Conservation (phyloP, 495 filamentous ascomycete species). For the Parathielavia appendiculata region DNA sequence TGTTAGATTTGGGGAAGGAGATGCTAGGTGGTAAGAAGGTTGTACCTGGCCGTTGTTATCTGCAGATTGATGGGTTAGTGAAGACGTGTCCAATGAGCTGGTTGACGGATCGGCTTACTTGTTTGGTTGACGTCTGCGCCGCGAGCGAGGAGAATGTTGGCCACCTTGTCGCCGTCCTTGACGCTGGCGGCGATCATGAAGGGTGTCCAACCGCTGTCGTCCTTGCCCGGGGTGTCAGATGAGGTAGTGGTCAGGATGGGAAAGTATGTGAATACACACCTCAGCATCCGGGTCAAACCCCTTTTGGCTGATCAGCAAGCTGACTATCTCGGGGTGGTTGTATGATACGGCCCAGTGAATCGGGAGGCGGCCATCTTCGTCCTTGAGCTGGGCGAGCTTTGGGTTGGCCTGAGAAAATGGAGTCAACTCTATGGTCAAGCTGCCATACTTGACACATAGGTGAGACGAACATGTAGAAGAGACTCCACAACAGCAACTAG, state of each 20-base stretch:
- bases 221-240: constrained; percentile 35
- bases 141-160: constrained; percentile 72
- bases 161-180: constrained; percentile 60
- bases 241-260: too few species aligned
- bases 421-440: too few species aligned
- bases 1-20: neutral
- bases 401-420: constrained; percentile 59
- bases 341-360: constrained; percentile 93
- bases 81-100: neutral
- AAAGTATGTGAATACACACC: constrained; percentile 38
- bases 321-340: constrained; percentile 70
- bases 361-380: constrained; percentile 85
- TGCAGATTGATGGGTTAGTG: constrained; percentile 2
- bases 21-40: neutral
- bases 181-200: constrained; percentile 89
- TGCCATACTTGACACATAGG: neutral
- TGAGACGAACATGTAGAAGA: constrained; percentile 57
- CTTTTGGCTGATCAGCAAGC: constrained; percentile 61
- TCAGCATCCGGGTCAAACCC: constrained; percentile 85
- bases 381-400: constrained; percentile 65
- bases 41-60: constrained; percentile 23
- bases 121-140: constrained; percentile 78
- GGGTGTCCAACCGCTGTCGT: constrained; percentile 88
- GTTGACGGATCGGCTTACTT: constrained; percentile 43
- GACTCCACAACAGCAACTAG: constrained; percentile 65